A percentile compares a stretch with the other conserved stretches of the same genome.
phyloP scores from a whole-genome alignment of 2,329 filamentous ascomycete species.

The Paraphaeosphaeria sporulosa region DNA sequence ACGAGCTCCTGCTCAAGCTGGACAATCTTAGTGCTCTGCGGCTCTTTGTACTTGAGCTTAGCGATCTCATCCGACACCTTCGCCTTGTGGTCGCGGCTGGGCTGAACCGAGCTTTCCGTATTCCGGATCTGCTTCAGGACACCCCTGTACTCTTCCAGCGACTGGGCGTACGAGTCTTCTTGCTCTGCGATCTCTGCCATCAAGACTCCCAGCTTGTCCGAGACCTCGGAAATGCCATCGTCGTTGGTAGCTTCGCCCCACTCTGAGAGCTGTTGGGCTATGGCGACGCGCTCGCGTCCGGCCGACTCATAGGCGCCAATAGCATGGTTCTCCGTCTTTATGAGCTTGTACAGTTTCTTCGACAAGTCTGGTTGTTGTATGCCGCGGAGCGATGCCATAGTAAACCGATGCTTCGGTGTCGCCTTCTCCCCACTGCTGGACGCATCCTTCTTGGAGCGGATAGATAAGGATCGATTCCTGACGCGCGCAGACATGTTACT shows the following conservation, averaged over 20 bases:
- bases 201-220: conserved; percentile 93
- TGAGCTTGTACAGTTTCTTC: conserved; percentile 86
- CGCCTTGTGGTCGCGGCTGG: conserved; percentile 82
- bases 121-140: conserved; percentile 92
- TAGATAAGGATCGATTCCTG: conserved; percentile 78
- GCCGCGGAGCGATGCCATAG: conserved; percentile 84
- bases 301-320: conserved; percentile 86
- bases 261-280: conserved; percentile 90
- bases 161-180: conserved; percentile 86
- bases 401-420: conserved; percentile 73
- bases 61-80: conserved; percentile 94
- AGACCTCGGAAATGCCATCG: conserved; percentile 85
- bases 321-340: conserved; percentile 93
- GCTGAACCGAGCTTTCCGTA: conserved; percentile 94
- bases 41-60: conserved; percentile 90
- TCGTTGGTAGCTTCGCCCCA: conserved; percentile 95
- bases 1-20: conserved; percentile 96
- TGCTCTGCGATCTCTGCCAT: conserved; percentile 93
- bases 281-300: conserved; percentile 80
- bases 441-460: conserved; percentile 69
- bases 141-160: conserved; percentile 82
- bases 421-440: conserved; percentile 53
- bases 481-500: conserved; percentile 33
- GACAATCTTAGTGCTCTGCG: conserved; percentile 79
- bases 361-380: conserved; percentile 86